These are phyloP conservation scores for Henckelia pumila DNA, from an alignment of 257 asterid genomes.

Conservation along the genomic window DNA sequence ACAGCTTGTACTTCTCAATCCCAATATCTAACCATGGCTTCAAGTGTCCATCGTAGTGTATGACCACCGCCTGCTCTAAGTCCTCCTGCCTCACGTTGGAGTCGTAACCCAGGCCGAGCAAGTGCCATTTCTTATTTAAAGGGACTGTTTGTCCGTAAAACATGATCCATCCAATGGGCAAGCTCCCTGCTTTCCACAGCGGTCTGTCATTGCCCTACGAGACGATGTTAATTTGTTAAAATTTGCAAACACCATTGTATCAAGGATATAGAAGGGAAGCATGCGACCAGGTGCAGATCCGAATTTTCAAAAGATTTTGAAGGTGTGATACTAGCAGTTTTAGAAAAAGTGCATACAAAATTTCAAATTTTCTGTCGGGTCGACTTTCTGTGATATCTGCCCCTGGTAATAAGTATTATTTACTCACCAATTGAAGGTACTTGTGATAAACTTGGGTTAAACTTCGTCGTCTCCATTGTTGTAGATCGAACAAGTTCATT, in stretches of 20 bases:
- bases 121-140: constrained; percentile 72
- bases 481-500: constrained; percentile 83
- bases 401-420: background rate
- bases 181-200: constrained; percentile 68
- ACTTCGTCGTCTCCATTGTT: constrained; percentile 65
- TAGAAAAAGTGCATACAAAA: background rate
- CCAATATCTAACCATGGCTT: constrained; percentile 96
- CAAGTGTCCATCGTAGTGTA: constrained; percentile 79
- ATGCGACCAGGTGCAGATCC: background rate
- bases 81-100: constrained; percentile 43
- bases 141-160: constrained; percentile 58
- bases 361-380: background rate
- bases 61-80: constrained; percentile 61
- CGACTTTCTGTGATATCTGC: no score
- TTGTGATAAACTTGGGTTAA: constrained; percentile 62
- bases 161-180: constrained; percentile 86
- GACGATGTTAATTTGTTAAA: constrained; percentile 4
- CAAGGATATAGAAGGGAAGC: background rate
- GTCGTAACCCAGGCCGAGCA: constrained; percentile 76
- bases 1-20: constrained; percentile 58
- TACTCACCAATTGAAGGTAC: constrained; percentile 68
- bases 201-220: constrained; percentile 59
- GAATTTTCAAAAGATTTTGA: background rate
- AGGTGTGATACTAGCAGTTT: background rate
- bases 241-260: background rate